phyloP scores from a whole-genome alignment of 163 green algal genomes.

The Dunaliella salina region DNA sequence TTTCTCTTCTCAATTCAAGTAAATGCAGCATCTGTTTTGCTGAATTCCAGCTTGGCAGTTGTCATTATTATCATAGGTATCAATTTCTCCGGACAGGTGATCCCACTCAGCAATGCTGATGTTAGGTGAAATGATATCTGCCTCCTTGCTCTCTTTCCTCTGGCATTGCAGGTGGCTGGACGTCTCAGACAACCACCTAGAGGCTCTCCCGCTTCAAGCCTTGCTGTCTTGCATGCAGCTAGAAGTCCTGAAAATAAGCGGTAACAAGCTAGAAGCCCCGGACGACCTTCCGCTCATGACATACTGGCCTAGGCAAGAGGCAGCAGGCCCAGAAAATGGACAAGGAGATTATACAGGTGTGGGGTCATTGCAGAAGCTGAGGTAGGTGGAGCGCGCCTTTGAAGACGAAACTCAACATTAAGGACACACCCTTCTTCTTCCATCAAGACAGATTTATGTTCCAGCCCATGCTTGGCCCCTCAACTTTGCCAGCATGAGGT shows the following conservation, averaged over 20 bases:
- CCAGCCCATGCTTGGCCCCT: too few species aligned
- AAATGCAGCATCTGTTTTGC: not conserved
- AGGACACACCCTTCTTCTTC: too few species aligned
- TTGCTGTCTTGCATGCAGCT: not conserved
- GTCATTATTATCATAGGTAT: not conserved
- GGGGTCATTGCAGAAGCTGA: too few species aligned
- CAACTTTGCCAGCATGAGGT: too few species aligned
- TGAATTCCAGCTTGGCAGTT: not conserved
- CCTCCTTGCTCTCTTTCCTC: not conserved
- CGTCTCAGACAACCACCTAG: constrained; percentile 20
- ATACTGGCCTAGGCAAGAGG: too few species aligned
- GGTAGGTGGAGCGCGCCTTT: too few species aligned
- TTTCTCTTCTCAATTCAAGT: not conserved
- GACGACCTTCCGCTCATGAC: too few species aligned
- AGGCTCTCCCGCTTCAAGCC: not conserved
- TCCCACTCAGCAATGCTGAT: not conserved
- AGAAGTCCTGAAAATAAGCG: not conserved
- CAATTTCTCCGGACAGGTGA: not conserved
- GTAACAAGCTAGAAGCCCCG: not conserved
- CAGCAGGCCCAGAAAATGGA: too few species aligned
- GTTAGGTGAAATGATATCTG: not conserved
- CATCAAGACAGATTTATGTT: too few species aligned
- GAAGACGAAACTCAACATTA: too few species aligned
- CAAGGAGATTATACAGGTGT: too few species aligned
- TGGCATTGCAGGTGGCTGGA: constrained; percentile 9